phyloP scores from a whole-genome alignment of 345 rosid genomes.

The Aurinia saxatilis region DNA sequence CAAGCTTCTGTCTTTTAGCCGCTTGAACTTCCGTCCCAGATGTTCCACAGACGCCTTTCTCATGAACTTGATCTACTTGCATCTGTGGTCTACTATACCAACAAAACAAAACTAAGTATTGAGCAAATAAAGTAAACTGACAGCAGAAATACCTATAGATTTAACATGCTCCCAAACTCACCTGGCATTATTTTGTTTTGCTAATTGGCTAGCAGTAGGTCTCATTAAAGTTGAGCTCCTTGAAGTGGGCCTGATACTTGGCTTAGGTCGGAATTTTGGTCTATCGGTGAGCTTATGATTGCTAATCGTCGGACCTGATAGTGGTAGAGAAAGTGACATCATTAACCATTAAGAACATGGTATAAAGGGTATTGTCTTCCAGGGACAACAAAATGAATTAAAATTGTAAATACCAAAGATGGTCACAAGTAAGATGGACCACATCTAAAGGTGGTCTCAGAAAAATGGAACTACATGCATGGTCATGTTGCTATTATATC shows the following conservation, averaged over 20 bases:
- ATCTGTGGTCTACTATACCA: slow-evolving; percentile 28
- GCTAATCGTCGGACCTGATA: slow-evolving; percentile 42
- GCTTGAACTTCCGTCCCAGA: slow-evolving; percentile 75
- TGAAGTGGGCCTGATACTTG: slow-evolving; percentile 34
- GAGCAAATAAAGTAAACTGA: neutral
- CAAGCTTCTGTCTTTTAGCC: slow-evolving; percentile 90
- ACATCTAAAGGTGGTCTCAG: neutral
- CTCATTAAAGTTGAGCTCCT: slow-evolving; percentile 92
- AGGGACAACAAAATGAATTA: neutral
- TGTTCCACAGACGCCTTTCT: slow-evolving; percentile 44
- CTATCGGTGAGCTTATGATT: slow-evolving; percentile 31
- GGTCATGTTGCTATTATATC: neutral
- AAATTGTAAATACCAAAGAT: slow-evolving; percentile 3
- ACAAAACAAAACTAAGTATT: neutral
- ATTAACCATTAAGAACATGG: neutral
- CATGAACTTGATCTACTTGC: slow-evolving; percentile 31
- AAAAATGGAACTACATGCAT: neutral
- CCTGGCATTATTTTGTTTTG: slow-evolving; percentile 78
- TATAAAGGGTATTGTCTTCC: neutral
- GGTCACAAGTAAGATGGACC: slow-evolving; percentile 3
- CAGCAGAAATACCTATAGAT: neutral
- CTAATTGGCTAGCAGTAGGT: slow-evolving; percentile 84
- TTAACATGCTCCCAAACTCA: slow-evolving; percentile 20
- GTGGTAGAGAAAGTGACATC: slow-evolving; percentile 7
- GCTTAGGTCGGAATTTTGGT: slow-evolving; percentile 35